Percentiles rank a stretch among this genome's conserved stretches.
phyloP scores from a whole-genome alignment of 371 early-diverging fungal genomes.

The Circinella minor region DNA sequence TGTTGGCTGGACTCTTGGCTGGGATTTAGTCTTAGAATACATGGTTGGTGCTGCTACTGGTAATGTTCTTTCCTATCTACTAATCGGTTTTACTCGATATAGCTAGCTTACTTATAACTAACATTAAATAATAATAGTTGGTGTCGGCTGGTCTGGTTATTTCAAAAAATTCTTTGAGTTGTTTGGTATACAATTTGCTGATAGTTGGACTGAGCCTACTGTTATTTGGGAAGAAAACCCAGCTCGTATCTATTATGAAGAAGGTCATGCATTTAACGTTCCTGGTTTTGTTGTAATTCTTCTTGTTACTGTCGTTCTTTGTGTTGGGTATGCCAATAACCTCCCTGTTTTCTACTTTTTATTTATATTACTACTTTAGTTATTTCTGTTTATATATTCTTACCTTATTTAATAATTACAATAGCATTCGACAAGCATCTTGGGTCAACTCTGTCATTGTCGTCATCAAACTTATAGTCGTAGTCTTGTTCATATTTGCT shows the following conservation, averaged over 20 bases:
- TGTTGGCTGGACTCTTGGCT: constrained; percentile 83
- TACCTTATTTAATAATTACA: background rate
- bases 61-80: constrained; percentile 9
- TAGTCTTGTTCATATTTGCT: constrained; percentile 82
- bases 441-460: constrained; percentile 75
- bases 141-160: constrained; percentile 82
- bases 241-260: constrained; percentile 38
- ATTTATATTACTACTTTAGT: background rate
- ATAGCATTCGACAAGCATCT: constrained; percentile 70
- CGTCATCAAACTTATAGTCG: constrained; percentile 71
- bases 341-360: background rate
- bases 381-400: background rate
- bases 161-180: constrained; percentile 70
- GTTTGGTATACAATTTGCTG: constrained; percentile 49
- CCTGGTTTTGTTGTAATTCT: constrained; percentile 75
- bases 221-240: constrained; percentile 58
- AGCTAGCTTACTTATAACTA: background rate
- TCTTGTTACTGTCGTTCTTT: constrained; percentile 60
- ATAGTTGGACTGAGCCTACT: constrained; percentile 65
- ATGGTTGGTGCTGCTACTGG: constrained; percentile 77
- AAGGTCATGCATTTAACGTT: constrained; percentile 70
- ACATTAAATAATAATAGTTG: constrained; percentile 21
- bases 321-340: constrained; percentile 55
- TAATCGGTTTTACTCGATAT: background rate
- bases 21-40: constrained; percentile 88